Percentiles rank a stretch among this genome's conserved stretches.
Conservation (phyloP, 2,329 filamentous ascomycete species). For the Sarocladium brachiariae region DNA sequence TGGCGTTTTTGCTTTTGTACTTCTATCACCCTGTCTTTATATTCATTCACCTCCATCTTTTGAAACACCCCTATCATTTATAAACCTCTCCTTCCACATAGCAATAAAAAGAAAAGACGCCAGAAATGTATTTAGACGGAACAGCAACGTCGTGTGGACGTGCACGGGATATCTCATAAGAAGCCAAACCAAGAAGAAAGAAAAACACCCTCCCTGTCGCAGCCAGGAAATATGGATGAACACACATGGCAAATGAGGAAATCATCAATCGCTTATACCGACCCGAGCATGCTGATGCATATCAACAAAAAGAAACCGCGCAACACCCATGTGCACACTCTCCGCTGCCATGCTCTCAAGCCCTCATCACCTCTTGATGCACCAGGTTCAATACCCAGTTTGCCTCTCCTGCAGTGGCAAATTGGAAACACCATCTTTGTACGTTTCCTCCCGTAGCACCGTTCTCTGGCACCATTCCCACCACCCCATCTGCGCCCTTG, state of each 20-base stretch:
- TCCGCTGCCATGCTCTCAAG: too few relatives aligned
- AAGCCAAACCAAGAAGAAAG: neutral
- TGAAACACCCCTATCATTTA: neutral
- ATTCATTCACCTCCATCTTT: neutral
- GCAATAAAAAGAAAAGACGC: slow-evolving; percentile 1
- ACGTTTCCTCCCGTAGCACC: slow-evolving; percentile 48
- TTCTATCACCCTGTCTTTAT: too few relatives aligned
- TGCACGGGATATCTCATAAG: slow-evolving; percentile 3
- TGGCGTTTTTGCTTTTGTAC: too few relatives aligned
- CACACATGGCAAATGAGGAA: neutral
- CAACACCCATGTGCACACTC: too few relatives aligned
- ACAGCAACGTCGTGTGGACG: too few relatives aligned
- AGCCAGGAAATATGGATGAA: neutral
- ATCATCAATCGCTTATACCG: neutral
- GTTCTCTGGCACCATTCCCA: slow-evolving; percentile 43
- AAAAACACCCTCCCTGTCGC: neutral
- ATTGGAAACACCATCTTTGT: slow-evolving; percentile 60
- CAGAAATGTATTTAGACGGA: neutral
- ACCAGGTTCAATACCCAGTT: slow-evolving; percentile 50
- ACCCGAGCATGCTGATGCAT: neutral
- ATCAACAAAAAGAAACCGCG: neutral
- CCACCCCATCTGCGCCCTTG: slow-evolving; percentile 53
- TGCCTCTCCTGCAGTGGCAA: slow-evolving; percentile 44
- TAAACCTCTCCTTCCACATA: neutral
- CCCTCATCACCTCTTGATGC: slow-evolving; percentile 46